Evolutionary conservation across 148 eudicot genomes (phyloP).

Genomic region (Nepenthes mirabilis): DNA sequence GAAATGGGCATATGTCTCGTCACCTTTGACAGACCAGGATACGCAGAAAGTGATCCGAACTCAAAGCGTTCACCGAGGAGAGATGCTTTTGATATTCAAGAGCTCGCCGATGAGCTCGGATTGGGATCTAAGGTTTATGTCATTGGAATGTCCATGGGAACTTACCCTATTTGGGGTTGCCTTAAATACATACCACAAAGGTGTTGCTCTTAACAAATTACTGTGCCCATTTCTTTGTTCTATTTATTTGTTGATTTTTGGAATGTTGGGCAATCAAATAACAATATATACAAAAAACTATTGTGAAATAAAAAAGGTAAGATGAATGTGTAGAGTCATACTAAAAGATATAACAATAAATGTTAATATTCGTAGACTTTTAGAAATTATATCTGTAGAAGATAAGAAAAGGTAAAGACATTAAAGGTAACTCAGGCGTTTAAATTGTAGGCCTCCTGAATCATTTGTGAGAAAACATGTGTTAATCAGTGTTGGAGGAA

Average conservation of each 20-base stretch:
- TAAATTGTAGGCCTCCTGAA: too few relatives aligned
- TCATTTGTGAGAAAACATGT: too few relatives aligned
- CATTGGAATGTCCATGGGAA: constrained; percentile 26
- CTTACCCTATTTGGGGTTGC: constrained; percentile 26
- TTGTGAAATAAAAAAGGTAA: too few relatives aligned
- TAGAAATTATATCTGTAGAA: too few relatives aligned
- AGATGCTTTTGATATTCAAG: constrained; percentile 22
- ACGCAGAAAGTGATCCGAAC: constrained; percentile 34
- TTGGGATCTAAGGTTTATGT: constrained; percentile 26
- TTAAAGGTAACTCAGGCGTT: too few relatives aligned
- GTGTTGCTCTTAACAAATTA: constrained; percentile 5
- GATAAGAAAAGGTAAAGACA: too few relatives aligned
- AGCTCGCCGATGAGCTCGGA: constrained; percentile 23
- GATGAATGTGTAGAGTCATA: too few relatives aligned
- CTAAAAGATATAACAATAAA: too few relatives aligned
- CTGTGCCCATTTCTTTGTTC: background rate
- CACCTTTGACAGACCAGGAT: constrained; percentile 34
- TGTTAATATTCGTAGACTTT: too few relatives aligned
- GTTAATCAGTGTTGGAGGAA: too few relatives aligned
- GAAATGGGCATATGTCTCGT: constrained; percentile 17
- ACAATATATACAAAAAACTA: too few relatives aligned
- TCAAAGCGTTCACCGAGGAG: constrained; percentile 21
- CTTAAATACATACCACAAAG: constrained; percentile 30
- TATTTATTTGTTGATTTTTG: background rate
- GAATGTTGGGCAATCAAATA: background rate